These are phyloP conservation scores for Ichthyophthirius multifiliis DNA, from an alignment of 169 alveolate genomes.

Conservation along the genomic window DNA sequence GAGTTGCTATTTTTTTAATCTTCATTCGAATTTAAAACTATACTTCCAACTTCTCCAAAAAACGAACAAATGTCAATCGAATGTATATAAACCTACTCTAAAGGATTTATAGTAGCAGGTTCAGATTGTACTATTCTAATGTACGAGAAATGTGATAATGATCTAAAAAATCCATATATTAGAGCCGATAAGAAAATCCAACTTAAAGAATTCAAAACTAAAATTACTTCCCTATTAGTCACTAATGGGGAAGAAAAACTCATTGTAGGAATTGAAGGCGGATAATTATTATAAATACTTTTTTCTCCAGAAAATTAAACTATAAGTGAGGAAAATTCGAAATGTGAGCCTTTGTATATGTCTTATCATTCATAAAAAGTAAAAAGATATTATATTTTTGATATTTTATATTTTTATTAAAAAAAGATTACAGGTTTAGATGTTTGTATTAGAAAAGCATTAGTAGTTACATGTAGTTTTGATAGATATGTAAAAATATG, in stretches of 20 bases:
- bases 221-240: conserved; percentile 24
- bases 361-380: conserved; percentile 33
- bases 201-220: conserved; percentile 32
- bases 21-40: conserved; percentile 79
- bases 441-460: conserved; percentile 88
- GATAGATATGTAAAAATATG: conserved; percentile 92
- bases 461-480: conserved; percentile 89
- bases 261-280: conserved; percentile 60
- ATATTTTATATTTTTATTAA: conserved; percentile 79
- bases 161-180: conserved; percentile 64
- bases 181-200: conserved; percentile 39
- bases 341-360: conserved; percentile 21
- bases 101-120: conserved; percentile 88
- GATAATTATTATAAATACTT: conserved; percentile 62
- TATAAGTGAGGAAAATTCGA: conserved; percentile 53
- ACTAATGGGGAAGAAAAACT: conserved; percentile 62
- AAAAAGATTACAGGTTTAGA: conserved; percentile 89
- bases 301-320: conserved; percentile 66
- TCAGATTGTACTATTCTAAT: conserved; percentile 73
- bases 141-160: conserved; percentile 72
- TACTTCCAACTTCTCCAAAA: conserved; percentile 73
- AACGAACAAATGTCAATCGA: conserved; percentile 65
- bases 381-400: neutral
- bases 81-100: conserved; percentile 70
- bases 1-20: conserved; percentile 74